Base-by-base conservation (phyloP, 768 basidiomycete genomes). In the Neoboletus subvelutipes region DNA sequence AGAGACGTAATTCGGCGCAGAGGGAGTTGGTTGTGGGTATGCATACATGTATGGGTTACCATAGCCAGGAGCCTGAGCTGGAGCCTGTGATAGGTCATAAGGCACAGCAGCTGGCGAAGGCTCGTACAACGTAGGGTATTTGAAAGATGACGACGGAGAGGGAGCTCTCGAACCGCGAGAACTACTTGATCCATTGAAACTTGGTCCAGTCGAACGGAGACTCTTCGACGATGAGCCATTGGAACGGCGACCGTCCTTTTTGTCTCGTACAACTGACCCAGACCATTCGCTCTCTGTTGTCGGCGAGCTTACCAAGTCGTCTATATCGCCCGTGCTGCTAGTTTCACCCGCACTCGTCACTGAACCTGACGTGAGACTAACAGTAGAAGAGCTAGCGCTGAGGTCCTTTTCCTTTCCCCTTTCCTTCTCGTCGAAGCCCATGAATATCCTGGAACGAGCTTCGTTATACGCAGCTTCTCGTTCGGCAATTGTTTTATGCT, bases 391-490 rank as follows among this genome's bases (percentile, higher is more conserved):
- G 66, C 87, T 88, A 9, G 88, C 83, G 67, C 84, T 91, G 73
- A 85, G 78, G 60, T 88, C 86, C 63, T 86, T 87, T 54, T 81
- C 83, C 68, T 86, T 84, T 55, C 82, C 83, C 67, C 85, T 86
- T 64, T 75, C 78, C 61, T 79, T 83, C 54, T 89, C 88, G 68
- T 90, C 81, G 62, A 92, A 90, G 61, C 75, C 86, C 83, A 90
- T 87, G 75, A 94, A 94, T 62, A 94, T 94, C 54, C 92, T 83
- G 37, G 84, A 87, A 45, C 92, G 83, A 29, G 92, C 92, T 71
- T 90, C 86, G 52, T 90, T 88, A 63, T 94, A 94, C n/a, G 90
- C 92, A 0, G 89, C 92, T 67, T 90, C 90, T 33, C 92, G 87
- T 70, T 94, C 86, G 65, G 90, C 88, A 24, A 94, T 85, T 2